Base-by-base conservation (phyloP, 805 yeast species). In the Candida ipomoeae region DNA sequence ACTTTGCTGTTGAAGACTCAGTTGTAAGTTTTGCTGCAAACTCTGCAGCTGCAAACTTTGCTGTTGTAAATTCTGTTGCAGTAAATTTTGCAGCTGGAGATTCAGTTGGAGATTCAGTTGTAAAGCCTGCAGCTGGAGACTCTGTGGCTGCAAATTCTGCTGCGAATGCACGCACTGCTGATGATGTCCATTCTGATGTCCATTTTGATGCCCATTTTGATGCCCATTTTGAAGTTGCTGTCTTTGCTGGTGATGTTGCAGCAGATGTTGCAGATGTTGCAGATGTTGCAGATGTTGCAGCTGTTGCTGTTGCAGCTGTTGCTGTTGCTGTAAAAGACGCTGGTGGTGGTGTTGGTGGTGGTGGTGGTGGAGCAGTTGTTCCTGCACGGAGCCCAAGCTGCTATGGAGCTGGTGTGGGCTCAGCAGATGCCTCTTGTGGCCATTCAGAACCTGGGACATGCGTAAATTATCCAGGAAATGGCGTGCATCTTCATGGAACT, bases 291-390 rank as follows among this genome's bases (percentile, higher is more conserved):
- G 52, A 2, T 13, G 41, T 35, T 40, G 49, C 2, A 45, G 55
- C 20, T 41, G 32, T 37, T 52, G 45, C 8, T 21, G 50, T 3
- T 20, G 46, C 21, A 36, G 52, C 14, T 40, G 52, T 5, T 41
- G 46, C 23, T 26, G 53, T 5, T 44, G 48, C 44, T 48, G 51
- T 8, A 34, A 47, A 21, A 33, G 31, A 5, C 43, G 53, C 32
- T 55, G 58, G 15, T 50, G 29, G 29, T 26, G 29, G 8, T 10
- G 29, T 11, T 26, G 40, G 15, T 37, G 40, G 10, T 20, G 58
- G 26, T 44, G 49, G 21, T 36, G 49, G 8, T 47, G 50, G 17
- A 49, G 52, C 34, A 50, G 58, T 1, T 45, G 49, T n/a, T 52
- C 52, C 29, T 49, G 50, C 15, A 43, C 44, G 2, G 37, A 20